phyloP scores from a whole-genome alignment of 352 stramenopile genomes.

The Peronospora belbahrii region DNA sequence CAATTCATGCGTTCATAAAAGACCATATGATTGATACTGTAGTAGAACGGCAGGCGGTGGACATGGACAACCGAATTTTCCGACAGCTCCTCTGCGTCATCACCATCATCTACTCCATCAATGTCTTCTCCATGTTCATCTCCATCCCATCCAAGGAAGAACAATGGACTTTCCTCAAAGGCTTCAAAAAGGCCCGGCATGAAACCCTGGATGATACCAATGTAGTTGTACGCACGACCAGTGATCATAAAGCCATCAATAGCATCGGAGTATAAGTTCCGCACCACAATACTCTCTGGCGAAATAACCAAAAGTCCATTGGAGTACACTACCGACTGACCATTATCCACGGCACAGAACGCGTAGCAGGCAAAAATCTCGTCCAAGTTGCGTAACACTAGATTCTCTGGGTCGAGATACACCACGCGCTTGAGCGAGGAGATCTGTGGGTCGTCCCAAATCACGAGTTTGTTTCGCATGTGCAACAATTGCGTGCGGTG shows the following conservation, averaged over 20 bases:
- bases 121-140: constrained; percentile 29
- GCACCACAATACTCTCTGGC: constrained; percentile 52
- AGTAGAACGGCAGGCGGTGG: constrained; percentile 71
- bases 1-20: constrained; percentile 85
- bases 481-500: constrained; percentile 64
- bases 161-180: constrained; percentile 73
- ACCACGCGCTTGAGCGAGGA: constrained; percentile 57
- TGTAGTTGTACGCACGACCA: constrained; percentile 72
- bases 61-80: constrained; percentile 58
- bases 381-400: constrained; percentile 71
- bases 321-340: constrained; percentile 72
- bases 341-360: constrained; percentile 79
- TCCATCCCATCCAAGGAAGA: constrained; percentile 45
- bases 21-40: constrained; percentile 86
- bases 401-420: constrained; percentile 74
- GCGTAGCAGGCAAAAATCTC: constrained; percentile 75
- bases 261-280: constrained; percentile 72
- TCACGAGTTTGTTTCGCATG: constrained; percentile 76
- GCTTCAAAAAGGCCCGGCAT: constrained; percentile 72
- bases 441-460: constrained; percentile 71
- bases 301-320: constrained; percentile 79
- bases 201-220: constrained; percentile 75
- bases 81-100: constrained; percentile 16
- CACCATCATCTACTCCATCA: constrained; percentile 22
- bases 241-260: constrained; percentile 84